A percentile compares a stretch with the other conserved stretches of the same genome.
phyloP scores from a whole-genome alignment of 768 basidiomycete species.

The Mycena rebaudengoi region DNA sequence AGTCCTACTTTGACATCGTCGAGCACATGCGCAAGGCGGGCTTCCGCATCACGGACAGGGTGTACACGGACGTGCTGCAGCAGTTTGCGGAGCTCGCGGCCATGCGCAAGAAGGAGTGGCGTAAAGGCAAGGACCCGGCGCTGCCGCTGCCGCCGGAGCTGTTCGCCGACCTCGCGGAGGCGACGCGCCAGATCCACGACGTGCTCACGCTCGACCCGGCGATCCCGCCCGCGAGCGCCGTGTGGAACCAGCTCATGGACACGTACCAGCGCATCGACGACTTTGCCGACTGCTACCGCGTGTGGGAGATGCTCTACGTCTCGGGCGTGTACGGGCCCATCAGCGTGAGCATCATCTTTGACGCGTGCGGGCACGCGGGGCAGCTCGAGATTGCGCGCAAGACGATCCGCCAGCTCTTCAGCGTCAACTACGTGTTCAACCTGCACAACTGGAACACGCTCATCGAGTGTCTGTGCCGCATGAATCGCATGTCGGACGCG shows the following conservation, averaged over 20 bases:
- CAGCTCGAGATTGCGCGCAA: slow-evolving; percentile 59
- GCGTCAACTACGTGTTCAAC: slow-evolving; percentile 62
- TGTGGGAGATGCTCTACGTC: slow-evolving; percentile 81
- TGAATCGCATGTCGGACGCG: slow-evolving; percentile 73
- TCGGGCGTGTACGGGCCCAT: slow-evolving; percentile 64
- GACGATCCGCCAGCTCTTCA: slow-evolving; percentile 61
- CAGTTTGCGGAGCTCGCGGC: slow-evolving; percentile 57
- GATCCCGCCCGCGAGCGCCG: slow-evolving; percentile 52
- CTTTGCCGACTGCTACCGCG: slow-evolving; percentile 73
- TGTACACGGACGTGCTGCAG: slow-evolving; percentile 75
- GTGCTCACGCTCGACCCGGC: slow-evolving; percentile 66
- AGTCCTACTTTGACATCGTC: slow-evolving; percentile 77
- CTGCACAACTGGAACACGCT: slow-evolving; percentile 81
- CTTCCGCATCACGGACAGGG: slow-evolving; percentile 59
- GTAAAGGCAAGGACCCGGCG: neutral
- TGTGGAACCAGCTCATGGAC: slow-evolving; percentile 90
- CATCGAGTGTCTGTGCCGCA: slow-evolving; percentile 87
- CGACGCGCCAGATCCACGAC: slow-evolving; percentile 20
- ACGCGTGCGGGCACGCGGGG: slow-evolving; percentile 77
- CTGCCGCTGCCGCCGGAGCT: neutral
- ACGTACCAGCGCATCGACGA: slow-evolving; percentile 84
- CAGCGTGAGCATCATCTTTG: slow-evolving; percentile 85
- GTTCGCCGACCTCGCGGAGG: slow-evolving; percentile 12
- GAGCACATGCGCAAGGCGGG: slow-evolving; percentile 81
- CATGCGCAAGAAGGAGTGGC: slow-evolving; percentile 9